These are phyloP conservation scores for Blakeslea trispora DNA, from an alignment of 371 early-diverging fungal genomes.

Conservation along the genomic window DNA sequence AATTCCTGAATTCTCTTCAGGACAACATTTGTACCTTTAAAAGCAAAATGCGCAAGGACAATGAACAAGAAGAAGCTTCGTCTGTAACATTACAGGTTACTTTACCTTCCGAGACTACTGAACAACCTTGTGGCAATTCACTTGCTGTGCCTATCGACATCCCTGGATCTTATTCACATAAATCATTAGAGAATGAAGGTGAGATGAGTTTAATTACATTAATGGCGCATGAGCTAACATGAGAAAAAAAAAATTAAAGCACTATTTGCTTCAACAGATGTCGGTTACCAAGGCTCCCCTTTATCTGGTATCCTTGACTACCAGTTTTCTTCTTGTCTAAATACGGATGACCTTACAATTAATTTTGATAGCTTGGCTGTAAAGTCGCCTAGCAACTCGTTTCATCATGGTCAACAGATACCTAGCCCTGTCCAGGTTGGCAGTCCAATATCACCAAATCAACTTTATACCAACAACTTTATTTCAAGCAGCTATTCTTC, in stretches of 20 bases:
- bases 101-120: neutral
- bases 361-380: constrained; percentile 28
- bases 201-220: no score
- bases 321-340: constrained; percentile 8
- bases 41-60: neutral
- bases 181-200: constrained; percentile 1
- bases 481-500: constrained; percentile 6
- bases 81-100: neutral
- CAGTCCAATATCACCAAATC: constrained; percentile 7
- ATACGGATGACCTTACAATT: constrained; percentile 21
- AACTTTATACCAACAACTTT: constrained; percentile 7
- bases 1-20: constrained; percentile 20
- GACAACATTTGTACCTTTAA: constrained; percentile 16
- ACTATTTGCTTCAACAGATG: neutral
- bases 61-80: neutral
- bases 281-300: neutral
- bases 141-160: constrained; percentile 20
- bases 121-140: neutral
- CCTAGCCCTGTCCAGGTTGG: constrained; percentile 18
- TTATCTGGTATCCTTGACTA: no score
- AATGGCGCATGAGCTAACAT: no score
- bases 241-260: no score
- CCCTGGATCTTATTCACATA: constrained; percentile 16
- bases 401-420: constrained; percentile 16
- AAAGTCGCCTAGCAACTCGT: constrained; percentile 20